Evolutionary conservation across 192 early-diverging fungal genomes (phyloP).

Genomic region (Coemansia sp.): DNA sequence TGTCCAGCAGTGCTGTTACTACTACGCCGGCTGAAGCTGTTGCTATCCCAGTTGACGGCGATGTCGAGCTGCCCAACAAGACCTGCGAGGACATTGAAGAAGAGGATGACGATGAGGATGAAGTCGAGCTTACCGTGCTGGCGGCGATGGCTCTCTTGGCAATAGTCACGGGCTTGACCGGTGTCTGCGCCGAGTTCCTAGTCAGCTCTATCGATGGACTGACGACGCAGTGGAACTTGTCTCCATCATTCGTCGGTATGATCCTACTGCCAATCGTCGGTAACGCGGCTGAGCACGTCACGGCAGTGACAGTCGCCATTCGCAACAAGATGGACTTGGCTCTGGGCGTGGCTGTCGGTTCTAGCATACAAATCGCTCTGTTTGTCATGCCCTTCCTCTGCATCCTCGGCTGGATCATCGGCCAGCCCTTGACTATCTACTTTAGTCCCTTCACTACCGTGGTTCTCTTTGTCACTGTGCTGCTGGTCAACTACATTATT

Average conservation of each 20-base stretch:
- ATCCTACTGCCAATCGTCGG: slow-evolving; percentile 90
- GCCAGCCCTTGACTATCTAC: slow-evolving; percentile 73
- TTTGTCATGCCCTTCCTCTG: slow-evolving; percentile 69
- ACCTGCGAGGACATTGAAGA: slow-evolving; percentile 6
- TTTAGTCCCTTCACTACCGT: slow-evolving; percentile 82
- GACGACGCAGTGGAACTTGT: slow-evolving; percentile 65
- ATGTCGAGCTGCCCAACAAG: not conserved
- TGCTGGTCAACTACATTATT: slow-evolving; percentile 78
- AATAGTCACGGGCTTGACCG: slow-evolving; percentile 66
- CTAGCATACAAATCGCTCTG: slow-evolving; percentile 86
- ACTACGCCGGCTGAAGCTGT: slow-evolving; percentile 6
- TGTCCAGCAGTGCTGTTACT: not conserved
- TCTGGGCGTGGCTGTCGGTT: slow-evolving; percentile 84
- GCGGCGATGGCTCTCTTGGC: slow-evolving; percentile 57
- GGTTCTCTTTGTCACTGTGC: slow-evolving; percentile 74
- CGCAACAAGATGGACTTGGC: slow-evolving; percentile 93
- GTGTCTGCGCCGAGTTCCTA: slow-evolving; percentile 81
- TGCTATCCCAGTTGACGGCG: not conserved
- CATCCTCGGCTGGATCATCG: slow-evolving; percentile 84
- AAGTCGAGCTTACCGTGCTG: slow-evolving; percentile 56
- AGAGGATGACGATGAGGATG: slow-evolving; percentile 63
- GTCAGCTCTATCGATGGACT: slow-evolving; percentile 81
- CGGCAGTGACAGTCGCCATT: slow-evolving; percentile 74
- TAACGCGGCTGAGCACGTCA: slow-evolving; percentile 86
- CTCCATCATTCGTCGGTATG: slow-evolving; percentile 85